These are phyloP conservation scores for Aspergillus pseudoviridinutans DNA, from an alignment of 2,329 filamentous ascomycete species.

Conservation along the genomic window DNA sequence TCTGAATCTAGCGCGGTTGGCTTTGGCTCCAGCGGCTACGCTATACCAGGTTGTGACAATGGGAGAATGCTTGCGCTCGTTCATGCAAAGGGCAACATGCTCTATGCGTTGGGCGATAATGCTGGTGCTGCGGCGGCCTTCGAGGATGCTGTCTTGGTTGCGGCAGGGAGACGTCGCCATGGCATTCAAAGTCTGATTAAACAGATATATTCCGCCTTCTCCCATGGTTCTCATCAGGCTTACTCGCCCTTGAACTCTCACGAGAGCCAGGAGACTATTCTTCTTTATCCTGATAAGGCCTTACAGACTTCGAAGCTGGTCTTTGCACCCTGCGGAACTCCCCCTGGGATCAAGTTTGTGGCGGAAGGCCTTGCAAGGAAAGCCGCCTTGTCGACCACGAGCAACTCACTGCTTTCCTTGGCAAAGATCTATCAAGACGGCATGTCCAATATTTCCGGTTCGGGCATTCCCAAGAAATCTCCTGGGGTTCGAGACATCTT, in stretches of 20 bases:
- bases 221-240: conserved; percentile 41
- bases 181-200: conserved; percentile 76
- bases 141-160: conserved; percentile 90
- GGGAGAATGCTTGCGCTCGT: conserved; percentile 89
- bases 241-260: conserved; percentile 34
- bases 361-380: conserved; percentile 67
- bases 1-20: conserved; percentile 41
- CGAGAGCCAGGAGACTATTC: conserved; percentile 56
- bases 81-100: conserved; percentile 97
- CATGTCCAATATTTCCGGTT: conserved; percentile 69
- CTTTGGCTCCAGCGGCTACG: conserved; percentile 78
- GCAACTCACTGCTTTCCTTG: conserved; percentile 88
- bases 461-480: conserved; percentile 56
- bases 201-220: conserved; percentile 69
- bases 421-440: conserved; percentile 98
- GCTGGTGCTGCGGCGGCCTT: conserved; percentile 79
- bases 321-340: conserved; percentile 69
- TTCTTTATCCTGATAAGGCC: conserved; percentile 79
- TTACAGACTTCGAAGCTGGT: conserved; percentile 77
- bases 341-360: conserved; percentile 75
- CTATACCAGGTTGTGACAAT: conserved; percentile 80
- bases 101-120: conserved; percentile 85
- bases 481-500: conserved; percentile 87
- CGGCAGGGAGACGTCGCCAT: conserved; percentile 65
- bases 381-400: conserved; percentile 85